A percentile compares a stretch with the other conserved stretches of the same genome.
phyloP scores from a whole-genome alignment of 2,329 filamentous ascomycete genomes.

The Tolypocladium nubicola region DNA sequence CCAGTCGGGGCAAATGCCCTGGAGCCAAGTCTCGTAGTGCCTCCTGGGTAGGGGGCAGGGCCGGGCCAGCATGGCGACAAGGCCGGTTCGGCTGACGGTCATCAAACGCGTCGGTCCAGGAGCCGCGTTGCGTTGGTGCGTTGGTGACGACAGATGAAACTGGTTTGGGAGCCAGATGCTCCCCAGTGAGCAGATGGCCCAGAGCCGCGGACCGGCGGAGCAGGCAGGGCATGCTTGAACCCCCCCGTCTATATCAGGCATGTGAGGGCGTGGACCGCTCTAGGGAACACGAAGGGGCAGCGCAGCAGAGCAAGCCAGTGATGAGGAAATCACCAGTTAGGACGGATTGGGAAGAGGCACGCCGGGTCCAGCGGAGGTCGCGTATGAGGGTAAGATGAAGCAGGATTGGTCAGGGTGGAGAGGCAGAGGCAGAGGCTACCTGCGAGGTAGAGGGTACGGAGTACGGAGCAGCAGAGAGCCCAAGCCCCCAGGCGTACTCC shows the following conservation, averaged over 20 bases:
- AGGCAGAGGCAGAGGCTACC: neutral
- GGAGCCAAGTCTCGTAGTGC: constrained; percentile 1
- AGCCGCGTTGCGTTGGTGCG: too few relatives aligned
- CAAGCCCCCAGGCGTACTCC: neutral
- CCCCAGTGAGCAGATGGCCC: neutral
- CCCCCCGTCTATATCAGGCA: neutral
- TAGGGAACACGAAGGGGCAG: neutral
- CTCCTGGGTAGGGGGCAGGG: constrained; percentile 1
- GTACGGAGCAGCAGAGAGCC: too few relatives aligned
- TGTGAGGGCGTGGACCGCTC: neutral
- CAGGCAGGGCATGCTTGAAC: neutral
- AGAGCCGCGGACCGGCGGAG: constrained; percentile 3
- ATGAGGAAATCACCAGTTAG: neutral
- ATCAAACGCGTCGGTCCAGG: neutral
- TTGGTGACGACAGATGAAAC: constrained; percentile 1
- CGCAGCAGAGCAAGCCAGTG: neutral
- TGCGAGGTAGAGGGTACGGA: neutral
- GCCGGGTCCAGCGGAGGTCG: neutral
- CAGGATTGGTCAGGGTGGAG: neutral
- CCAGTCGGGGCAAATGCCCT: constrained; percentile 4
- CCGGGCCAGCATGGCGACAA: neutral
- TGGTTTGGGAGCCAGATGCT: neutral
- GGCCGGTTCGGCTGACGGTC: neutral
- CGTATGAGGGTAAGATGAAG: neutral
- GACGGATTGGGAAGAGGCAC: neutral